phyloP scores from a whole-genome alignment of 1,284 basidiomycete species.

The Pseudozyma tsukubaensis region DNA sequence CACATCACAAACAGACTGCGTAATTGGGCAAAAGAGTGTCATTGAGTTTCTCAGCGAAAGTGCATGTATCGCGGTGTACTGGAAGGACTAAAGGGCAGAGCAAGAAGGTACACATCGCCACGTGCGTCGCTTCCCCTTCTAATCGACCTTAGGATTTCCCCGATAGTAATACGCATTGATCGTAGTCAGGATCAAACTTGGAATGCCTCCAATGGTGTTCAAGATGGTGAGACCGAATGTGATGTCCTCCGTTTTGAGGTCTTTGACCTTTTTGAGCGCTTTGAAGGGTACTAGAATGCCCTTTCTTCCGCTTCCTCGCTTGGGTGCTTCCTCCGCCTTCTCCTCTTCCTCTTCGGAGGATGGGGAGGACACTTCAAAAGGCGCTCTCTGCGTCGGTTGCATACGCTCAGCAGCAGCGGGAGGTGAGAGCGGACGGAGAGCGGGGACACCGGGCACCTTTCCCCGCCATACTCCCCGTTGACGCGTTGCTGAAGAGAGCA shows the following conservation, averaged over 20 bases:
- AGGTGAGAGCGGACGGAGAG: too few species aligned
- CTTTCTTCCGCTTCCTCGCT: not conserved
- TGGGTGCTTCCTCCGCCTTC: not conserved
- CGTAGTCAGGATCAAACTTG: constrained; percentile 29
- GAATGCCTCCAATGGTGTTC: constrained; percentile 39
- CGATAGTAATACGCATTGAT: constrained; percentile 27
- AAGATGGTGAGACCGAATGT: constrained; percentile 32
- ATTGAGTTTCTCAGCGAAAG: not conserved
- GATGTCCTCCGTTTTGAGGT: constrained; percentile 28
- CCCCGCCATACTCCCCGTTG: not conserved
- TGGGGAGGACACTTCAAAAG: not conserved
- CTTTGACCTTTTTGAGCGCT: not conserved
- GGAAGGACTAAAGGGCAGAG: not conserved
- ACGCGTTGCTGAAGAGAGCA: not conserved
- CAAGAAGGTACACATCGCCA: not conserved
- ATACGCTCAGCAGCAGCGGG: too few species aligned
- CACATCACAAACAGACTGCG: too few species aligned
- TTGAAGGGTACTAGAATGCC: not conserved
- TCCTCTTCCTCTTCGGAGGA: not conserved
- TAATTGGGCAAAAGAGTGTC: not conserved
- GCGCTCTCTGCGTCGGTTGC: too few species aligned
- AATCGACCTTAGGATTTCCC: constrained; percentile 44
- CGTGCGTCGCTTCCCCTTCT: not conserved
- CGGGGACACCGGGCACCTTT: not conserved
- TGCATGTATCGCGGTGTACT: too few species aligned